phyloP scores from a whole-genome alignment of 2,329 filamentous ascomycete genomes.

The Hypocrella siamensis region DNA sequence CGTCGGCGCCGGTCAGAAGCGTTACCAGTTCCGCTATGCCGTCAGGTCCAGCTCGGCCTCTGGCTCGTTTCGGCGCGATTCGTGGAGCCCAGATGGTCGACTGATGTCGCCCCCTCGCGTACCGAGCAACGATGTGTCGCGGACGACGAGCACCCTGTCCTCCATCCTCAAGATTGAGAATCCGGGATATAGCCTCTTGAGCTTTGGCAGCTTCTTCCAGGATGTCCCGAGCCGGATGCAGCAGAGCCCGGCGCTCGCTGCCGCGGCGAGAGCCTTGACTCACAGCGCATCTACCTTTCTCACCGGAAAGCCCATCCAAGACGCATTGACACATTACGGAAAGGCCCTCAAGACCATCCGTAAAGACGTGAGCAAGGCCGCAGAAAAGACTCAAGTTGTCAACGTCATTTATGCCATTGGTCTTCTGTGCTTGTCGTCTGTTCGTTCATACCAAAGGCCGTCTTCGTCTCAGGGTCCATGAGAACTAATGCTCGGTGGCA shows the following conservation, averaged over 20 bases:
- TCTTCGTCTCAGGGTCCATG: background rate
- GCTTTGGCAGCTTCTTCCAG: constrained; percentile 1
- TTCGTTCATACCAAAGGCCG: background rate
- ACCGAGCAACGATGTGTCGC: background rate
- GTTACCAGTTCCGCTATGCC: background rate
- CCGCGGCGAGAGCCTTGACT: background rate
- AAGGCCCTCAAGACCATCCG: background rate
- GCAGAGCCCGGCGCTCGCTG: background rate
- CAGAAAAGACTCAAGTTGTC: background rate
- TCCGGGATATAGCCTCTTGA: constrained; percentile 1
- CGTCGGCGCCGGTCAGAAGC: constrained; percentile 1
- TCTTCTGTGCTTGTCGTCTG: background rate
- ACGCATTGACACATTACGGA: background rate
- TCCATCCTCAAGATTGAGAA: constrained; percentile 1
- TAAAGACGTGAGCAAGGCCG: background rate
- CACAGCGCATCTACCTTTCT: constrained; percentile 1
- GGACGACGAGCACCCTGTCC: background rate
- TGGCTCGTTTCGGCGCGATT: constrained; percentile 1
- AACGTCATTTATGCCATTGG: constrained; percentile 1
- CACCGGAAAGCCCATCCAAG: background rate
- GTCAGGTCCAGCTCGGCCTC: background rate
- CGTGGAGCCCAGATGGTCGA: background rate
- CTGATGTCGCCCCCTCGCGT: background rate
- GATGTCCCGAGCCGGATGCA: constrained; percentile 1
- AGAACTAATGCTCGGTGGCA: background rate